Percentiles rank a stretch among this genome's conserved stretches.
Evolutionary conservation across 768 basidiomycete genomes (phyloP).

Genomic region (Serendipita sp.): DNA sequence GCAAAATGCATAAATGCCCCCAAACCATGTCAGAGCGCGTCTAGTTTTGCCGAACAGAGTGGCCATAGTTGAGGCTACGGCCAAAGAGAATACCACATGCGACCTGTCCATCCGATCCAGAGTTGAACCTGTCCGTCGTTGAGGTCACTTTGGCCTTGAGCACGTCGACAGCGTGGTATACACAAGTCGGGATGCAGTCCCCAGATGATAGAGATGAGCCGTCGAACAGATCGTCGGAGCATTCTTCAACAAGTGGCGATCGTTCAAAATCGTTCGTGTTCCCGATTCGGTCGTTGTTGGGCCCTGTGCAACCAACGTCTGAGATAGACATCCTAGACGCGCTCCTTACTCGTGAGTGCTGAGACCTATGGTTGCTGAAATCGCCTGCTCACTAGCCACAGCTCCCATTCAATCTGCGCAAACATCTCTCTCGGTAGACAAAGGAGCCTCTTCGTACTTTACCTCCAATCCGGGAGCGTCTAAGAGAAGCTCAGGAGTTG

Average conservation of each 20-base stretch:
- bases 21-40: constrained; percentile 16
- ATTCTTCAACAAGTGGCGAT: neutral
- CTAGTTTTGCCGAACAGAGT: neutral
- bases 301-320: constrained; percentile 16
- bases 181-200: neutral
- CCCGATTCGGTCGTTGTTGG: constrained; percentile 22
- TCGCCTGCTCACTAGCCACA: neutral
- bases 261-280: constrained; percentile 18
- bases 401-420: neutral
- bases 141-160: neutral
- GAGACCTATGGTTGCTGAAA: neutral
- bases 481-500: neutral
- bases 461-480: neutral
- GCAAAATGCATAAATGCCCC: constrained; percentile 35
- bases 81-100: neutral
- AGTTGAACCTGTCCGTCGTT: neutral
- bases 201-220: neutral
- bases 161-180: neutral
- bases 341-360: neutral
- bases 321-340: constrained; percentile 1
- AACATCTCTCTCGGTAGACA: neutral
- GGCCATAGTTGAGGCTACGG: neutral
- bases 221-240: neutral
- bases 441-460: neutral
- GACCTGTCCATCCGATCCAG: neutral